Evolutionary conservation across 2,329 filamentous ascomycete species (phyloP), one percentile per base, ranked within the genome.

Genomic region (Magnaporthiopsis incrustans): DNA sequence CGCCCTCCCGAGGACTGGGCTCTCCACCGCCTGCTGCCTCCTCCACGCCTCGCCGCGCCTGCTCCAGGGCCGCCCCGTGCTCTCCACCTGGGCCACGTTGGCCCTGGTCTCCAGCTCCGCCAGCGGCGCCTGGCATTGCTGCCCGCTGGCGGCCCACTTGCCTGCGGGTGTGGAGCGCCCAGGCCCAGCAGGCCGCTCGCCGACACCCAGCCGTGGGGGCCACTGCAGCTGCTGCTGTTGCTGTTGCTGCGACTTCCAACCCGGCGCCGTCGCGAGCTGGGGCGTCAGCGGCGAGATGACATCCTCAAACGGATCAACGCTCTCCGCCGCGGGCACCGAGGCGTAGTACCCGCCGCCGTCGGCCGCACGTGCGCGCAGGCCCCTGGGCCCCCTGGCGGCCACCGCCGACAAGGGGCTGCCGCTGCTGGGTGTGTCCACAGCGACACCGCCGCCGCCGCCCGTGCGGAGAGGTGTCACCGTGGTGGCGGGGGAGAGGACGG

Each of bases 81-180:
- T 30, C 18, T 50, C 62, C 62, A 63, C 35, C 62, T 59, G 56
- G 33, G 32, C 22, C n/a, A 38, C 32, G 53, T 63, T 59, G 56
- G 62, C 62, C 22, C 32, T 53, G n/a, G 62, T 63, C 62, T 58
- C 57, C 56, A 63, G 33, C 62, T 63, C 62, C 2, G 57, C 62
- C 32, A 53, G 50, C 25, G 26, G 14, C 32, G 26, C 27, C 25
- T 35, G 60, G 26, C 30, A 18, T 14, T 30, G 60, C 33, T 26
- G 33, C 35, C 38, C 14, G 15, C 4, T 10, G 15, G 6, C 25
- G 26, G 38, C 8, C 27, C 60, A 14, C 61, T 27, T 35, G 18
- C 30, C 26, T 32, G 61, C 27, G 15, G 27, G 4, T 30, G 30
- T 50, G 22, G 25, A 32, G 32, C 33, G 61, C 33, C 50, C 44